Evolutionary conservation across 1,139 yeast species (phyloP).

Genomic region (Starmera stellimalicola): DNA sequence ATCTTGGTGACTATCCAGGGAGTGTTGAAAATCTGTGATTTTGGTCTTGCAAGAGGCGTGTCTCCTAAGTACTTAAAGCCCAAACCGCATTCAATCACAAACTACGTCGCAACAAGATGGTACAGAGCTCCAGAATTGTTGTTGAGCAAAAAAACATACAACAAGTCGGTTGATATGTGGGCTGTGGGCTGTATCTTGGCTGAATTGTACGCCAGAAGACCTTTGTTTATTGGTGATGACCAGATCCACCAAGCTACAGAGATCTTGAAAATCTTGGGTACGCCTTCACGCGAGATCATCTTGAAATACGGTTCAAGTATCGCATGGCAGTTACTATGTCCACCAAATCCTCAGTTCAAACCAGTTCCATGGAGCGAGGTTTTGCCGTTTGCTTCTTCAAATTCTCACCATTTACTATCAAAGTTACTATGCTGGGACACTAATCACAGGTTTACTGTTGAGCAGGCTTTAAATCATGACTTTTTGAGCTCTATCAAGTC

Average conservation of each 20-base stretch:
- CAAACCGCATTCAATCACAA: conserved; percentile 45
- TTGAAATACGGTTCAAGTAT: conserved; percentile 23
- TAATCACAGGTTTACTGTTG: conserved; percentile 34
- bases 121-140: conserved; percentile 90
- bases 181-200: conserved; percentile 75
- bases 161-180: conserved; percentile 67
- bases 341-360: conserved; percentile 30
- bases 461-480: conserved; percentile 41
- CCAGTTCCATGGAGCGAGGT: conserved; percentile 37
- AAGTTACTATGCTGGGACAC: conserved; percentile 57
- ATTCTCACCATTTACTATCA: conserved; percentile 39
- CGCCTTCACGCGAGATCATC: conserved; percentile 39
- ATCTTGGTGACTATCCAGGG: conserved; percentile 69
- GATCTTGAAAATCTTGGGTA: conserved; percentile 54
- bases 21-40: conserved; percentile 69
- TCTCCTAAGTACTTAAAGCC: conserved; percentile 33
- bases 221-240: conserved; percentile 63
- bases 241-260: conserved; percentile 55
- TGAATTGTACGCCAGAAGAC: conserved; percentile 63
- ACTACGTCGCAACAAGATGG: conserved; percentile 93
- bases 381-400: conserved; percentile 48
- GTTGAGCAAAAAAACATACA: conserved; percentile 44
- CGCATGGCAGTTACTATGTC: conserved; percentile 32
- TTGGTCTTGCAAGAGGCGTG: conserved; percentile 80
- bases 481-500: conserved; percentile 39